phyloP scores from a whole-genome alignment of 2,329 filamentous ascomycete species.

The Dissoconium aciculare region DNA sequence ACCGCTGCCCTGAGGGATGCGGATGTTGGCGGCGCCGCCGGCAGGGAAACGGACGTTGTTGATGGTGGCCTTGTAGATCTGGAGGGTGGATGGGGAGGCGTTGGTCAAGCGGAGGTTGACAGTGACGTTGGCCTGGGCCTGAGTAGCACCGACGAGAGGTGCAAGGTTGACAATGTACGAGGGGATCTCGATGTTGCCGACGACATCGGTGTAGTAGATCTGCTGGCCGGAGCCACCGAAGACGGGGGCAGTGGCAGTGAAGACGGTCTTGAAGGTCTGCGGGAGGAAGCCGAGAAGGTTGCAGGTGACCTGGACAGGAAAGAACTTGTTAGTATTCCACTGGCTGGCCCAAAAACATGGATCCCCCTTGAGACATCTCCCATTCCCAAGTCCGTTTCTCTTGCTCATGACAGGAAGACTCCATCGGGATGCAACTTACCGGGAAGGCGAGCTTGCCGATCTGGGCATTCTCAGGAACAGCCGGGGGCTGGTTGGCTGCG shows the following conservation, averaged over 20 bases:
- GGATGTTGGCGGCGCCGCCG: constrained; percentile 1
- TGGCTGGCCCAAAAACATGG: too few relatives aligned
- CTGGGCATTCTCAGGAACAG: constrained; percentile 3
- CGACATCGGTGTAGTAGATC: constrained; percentile 5
- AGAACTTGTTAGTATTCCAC: too few relatives aligned
- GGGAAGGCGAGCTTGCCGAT: constrained; percentile 4
- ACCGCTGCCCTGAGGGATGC: constrained; percentile 3
- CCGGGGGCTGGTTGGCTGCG: constrained; percentile 2
- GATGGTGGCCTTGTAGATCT: background rate
- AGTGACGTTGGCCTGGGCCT: constrained; percentile 3
- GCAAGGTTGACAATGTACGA: constrained; percentile 2
- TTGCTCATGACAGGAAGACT: too few relatives aligned
- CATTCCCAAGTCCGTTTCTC: too few relatives aligned
- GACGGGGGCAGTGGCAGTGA: constrained; percentile 4
- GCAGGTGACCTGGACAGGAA: constrained; percentile 3
- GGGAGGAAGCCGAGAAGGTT: constrained; percentile 1
- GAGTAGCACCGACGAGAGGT: constrained; percentile 1
- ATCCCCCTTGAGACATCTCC: background rate
- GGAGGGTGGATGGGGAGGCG: constrained; percentile 2
- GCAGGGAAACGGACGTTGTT: constrained; percentile 2
- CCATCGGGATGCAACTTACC: background rate
- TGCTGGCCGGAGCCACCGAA: constrained; percentile 2
- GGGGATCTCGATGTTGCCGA: constrained; percentile 3
- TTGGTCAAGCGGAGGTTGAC: constrained; percentile 2
- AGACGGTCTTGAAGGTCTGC: constrained; percentile 3